Evolutionary conservation across 371 early-diverging fungal genomes (phyloP).

Genomic region (Furculomyces boomerangus): DNA sequence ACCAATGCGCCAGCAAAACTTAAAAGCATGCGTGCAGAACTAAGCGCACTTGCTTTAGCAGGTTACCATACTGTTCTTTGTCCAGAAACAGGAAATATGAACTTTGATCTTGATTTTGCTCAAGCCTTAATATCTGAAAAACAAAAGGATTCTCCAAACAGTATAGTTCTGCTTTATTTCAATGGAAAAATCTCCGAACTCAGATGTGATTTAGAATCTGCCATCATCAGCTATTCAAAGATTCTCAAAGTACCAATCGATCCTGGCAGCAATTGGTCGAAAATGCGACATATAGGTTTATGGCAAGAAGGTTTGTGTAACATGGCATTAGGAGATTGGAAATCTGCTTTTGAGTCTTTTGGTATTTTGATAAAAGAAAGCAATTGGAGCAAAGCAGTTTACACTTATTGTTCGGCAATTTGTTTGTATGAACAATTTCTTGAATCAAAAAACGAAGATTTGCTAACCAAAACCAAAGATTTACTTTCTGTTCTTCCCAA

Average conservation of each 20-base stretch:
- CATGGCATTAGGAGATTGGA: slow-evolving; percentile 30
- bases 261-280: slow-evolving; percentile 41
- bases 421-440: slow-evolving; percentile 27
- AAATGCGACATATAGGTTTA: slow-evolving; percentile 51
- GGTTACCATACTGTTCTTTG: slow-evolving; percentile 49
- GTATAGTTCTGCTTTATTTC: slow-evolving; percentile 44
- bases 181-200: slow-evolving; percentile 32
- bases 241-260: not conserved
- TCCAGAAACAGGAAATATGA: slow-evolving; percentile 30
- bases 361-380: slow-evolving; percentile 37
- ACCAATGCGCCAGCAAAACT: not conserved
- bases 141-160: slow-evolving; percentile 24
- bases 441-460: slow-evolving; percentile 3
- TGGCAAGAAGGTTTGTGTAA: slow-evolving; percentile 36
- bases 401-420: slow-evolving; percentile 39
- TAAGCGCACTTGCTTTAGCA: slow-evolving; percentile 41
- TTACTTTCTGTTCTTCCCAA: slow-evolving; percentile 36
- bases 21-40: slow-evolving; percentile 33
- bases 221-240: slow-evolving; percentile 27
- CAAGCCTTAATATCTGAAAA: slow-evolving; percentile 21
- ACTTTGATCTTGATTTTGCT: slow-evolving; percentile 29
- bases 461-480: not conserved
- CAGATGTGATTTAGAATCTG: slow-evolving; percentile 25
- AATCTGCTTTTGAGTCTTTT: slow-evolving; percentile 29
- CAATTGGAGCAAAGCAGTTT: slow-evolving; percentile 60